Evolutionary conservation across 176 grass and related monocot species (phyloP).

Genomic region (Raddia guianensis): DNA sequence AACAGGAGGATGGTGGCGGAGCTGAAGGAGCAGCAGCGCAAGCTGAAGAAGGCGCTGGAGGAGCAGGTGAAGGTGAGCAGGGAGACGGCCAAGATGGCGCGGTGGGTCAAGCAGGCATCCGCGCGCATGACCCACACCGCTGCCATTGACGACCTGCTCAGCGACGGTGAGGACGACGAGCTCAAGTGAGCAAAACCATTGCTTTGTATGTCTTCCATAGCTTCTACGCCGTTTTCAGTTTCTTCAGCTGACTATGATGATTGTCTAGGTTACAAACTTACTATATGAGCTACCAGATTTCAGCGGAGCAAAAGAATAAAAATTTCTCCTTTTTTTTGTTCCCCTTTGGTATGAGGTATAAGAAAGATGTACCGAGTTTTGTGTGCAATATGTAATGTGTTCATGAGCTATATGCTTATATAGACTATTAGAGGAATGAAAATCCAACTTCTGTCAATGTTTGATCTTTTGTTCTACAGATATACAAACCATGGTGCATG

Average conservation of each 20-base stretch:
- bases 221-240: background rate
- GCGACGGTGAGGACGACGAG: conserved; percentile 60
- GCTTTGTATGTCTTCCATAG: background rate
- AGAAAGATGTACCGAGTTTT: conserved; percentile 12
- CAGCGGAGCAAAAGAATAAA: background rate
- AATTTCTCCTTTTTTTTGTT: background rate
- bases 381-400: background rate
- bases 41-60: conserved; percentile 78
- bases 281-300: conserved; percentile 8
- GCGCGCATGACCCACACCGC: conserved; percentile 62
- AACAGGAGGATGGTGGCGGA: conserved; percentile 47
- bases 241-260: conserved; percentile 5
- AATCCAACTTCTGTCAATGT: background rate
- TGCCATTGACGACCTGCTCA: conserved; percentile 70
- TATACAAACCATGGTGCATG: background rate
- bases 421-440: background rate
- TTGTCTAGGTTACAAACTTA: background rate
- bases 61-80: conserved; percentile 75
- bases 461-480: background rate
- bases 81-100: conserved; percentile 84
- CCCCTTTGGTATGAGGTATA: background rate
- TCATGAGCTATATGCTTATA: background rate
- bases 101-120: conserved; percentile 67
- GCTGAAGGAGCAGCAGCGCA: conserved; percentile 72
- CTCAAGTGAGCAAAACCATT: conserved; percentile 50